Evolutionary conservation across 345 rosid genomes (phyloP), one percentile per base, ranked within the genome.

Genomic region (Reutealis trisperma): DNA sequence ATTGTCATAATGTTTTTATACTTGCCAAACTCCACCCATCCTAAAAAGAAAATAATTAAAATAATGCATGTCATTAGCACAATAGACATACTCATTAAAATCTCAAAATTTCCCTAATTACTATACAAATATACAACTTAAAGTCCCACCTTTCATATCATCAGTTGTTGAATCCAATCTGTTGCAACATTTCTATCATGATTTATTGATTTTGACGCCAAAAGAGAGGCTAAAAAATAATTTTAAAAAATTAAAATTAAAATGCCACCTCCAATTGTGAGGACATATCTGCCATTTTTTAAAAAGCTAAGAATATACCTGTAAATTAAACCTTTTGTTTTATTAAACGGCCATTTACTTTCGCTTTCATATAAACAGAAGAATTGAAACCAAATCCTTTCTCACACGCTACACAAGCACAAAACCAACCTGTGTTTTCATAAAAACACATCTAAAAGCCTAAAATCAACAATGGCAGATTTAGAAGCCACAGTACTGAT

Each of bases 391-490:
- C 54, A 71, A 64, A 68, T 37, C 75, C 14, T 52, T 27, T 3
- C 57, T 63, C 71, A 16, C 75, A 69, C 62, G 73, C 71, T 61
- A 76, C 30, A 42, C 51, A 71, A 34, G 1, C 21, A 16, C 37
- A 42, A 59, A 27, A 6, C 24, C 34, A 73, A 64, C 69, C 79
- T 34, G 77, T 71, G 81, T 79, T 68, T 49, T 77, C 10, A 24
- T 16, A 30, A 76, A 67, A 66, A 74, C 82, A 70, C 77, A 73
- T 69, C 83, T 73, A 66, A 24, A 42, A 8, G 2, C 24, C 44
- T 49, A 80, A 58, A 52, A 63, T 67, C 63, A 59, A 52, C 47
- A 74, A 87, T 80, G 86, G 87, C 83, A 2, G 86, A 73, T 49
- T 47, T 51, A 41, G 73, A 71, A 4, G 45, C 55, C 34, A 72